Evolutionary conservation across 345 rosid species (phyloP).

Genomic region (Aquilaria sinensis): DNA sequence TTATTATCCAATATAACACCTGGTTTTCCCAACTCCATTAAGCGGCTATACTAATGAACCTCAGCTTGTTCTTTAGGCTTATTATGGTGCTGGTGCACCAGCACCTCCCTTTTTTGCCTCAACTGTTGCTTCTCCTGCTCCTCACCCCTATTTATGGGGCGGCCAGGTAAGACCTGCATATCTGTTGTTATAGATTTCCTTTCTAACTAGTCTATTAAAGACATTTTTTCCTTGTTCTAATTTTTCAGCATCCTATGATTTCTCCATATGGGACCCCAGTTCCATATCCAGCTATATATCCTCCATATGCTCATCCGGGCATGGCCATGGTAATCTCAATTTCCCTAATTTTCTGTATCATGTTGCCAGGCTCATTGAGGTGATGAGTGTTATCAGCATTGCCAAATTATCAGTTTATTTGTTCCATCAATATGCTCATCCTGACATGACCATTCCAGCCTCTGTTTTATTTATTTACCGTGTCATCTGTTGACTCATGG

Average conservation of each 20-base stretch:
- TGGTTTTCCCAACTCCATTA: conserved; percentile 1
- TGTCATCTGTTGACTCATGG: background rate
- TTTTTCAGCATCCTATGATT: conserved; percentile 76
- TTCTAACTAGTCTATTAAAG: background rate
- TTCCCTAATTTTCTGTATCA: background rate
- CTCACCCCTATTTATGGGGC: conserved; percentile 90
- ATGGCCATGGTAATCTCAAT: conserved; percentile 54
- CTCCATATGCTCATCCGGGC: conserved; percentile 86
- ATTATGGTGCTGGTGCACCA: conserved; percentile 82
- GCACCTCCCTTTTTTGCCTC: conserved; percentile 85
- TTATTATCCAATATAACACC: conserved; percentile 3
- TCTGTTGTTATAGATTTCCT: background rate
- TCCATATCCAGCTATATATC: conserved; percentile 89
- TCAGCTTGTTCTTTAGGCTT: conserved; percentile 53
- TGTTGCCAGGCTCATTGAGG: background rate
- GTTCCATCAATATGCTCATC: background rate
- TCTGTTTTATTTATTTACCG: background rate
- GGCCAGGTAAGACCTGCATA: conserved; percentile 56
- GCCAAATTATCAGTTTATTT: background rate
- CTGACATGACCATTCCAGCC: too few species aligned
- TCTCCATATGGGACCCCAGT: conserved; percentile 91
- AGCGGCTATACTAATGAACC: conserved; percentile 14
- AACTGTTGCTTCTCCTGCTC: conserved; percentile 78
- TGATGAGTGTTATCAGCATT: background rate
- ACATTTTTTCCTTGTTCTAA: conserved; percentile 11